Base-by-base conservation (phyloP, 177 flowering plant genomes). In the Vitis hybrid region DNA sequence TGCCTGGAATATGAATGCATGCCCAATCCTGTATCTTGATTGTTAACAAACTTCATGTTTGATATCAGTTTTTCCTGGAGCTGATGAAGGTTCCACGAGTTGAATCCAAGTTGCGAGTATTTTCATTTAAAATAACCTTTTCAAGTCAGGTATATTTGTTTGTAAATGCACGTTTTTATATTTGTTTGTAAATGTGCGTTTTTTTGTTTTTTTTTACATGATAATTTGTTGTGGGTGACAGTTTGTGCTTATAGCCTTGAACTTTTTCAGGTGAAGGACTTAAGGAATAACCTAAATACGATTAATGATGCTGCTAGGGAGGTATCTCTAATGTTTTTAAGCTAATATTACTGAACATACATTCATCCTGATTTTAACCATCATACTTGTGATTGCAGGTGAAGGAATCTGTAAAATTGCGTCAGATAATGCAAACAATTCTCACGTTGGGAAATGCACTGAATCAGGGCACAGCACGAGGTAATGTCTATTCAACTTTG, bases 391-490 rank as follows among this genome's bases (percentile, higher is more conserved):
- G n/a, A 34, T 70, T 82, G 65, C 83, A 96, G 99, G 98, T 96
- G 12, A 93, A 89, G 71, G 97, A 92, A 61, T 96, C 99, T 52
- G 77, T 69, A 12, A 96, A 96, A 72, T 75, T 96, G 80, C 91
- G 97, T 17, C 89, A 87, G 70, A 85, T 96, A 72, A 96, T 96
- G 99, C 97, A 93, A 80, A 96, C 99, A 14, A 92, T 96, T 75
- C 91, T 96, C 55, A 91, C 97, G 48, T 67, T 96, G 67, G 99
- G 99, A 79, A 96, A 96, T 84, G 99, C 99, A 65, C 78, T 96
- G 79, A 96, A 96, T 81, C 99, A 96, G 78, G 99, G 99, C 60
- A 96, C 99, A 66, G 93, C 98, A 64, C 75, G 99, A 78, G 99
- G 99, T 96, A 78, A 21, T 69, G 15, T 8, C 62, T 40, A 54